phyloP scores from a whole-genome alignment of 495 filamentous ascomycete genomes.

The Penicillium cosmopolitanum region DNA sequence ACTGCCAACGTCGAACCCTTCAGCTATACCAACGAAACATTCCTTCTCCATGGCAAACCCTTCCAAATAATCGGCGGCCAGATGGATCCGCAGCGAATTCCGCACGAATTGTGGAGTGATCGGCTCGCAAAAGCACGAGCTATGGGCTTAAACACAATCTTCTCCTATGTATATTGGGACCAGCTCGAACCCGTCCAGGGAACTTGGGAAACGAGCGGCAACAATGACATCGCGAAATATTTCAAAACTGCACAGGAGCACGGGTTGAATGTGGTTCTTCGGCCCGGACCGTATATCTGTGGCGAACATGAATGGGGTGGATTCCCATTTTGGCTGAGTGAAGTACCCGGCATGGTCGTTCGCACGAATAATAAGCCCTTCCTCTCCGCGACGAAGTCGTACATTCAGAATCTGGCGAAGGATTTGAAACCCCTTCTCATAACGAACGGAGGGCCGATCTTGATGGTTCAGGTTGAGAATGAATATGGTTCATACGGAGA shows the following conservation, averaged over 20 bases:
- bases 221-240: constrained; percentile 45
- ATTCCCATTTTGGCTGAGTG: constrained; percentile 47
- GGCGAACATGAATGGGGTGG: constrained; percentile 55
- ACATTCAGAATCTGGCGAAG: constrained; percentile 38
- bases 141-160: constrained; percentile 54
- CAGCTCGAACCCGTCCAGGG: constrained; percentile 42
- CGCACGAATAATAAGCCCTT: constrained; percentile 41
- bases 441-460: constrained; percentile 45
- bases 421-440: constrained; percentile 38
- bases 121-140: constrained; percentile 43
- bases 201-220: constrained; percentile 31
- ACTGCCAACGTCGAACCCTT: constrained; percentile 13
- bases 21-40: constrained; percentile 30
- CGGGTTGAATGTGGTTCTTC: constrained; percentile 44
- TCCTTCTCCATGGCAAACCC: constrained; percentile 45
- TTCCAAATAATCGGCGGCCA: constrained; percentile 52
- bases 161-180: constrained; percentile 54
- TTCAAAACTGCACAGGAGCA: constrained; percentile 47
- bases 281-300: constrained; percentile 52
- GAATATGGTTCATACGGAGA: constrained; percentile 52
- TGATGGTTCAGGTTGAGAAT: constrained; percentile 55
- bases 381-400: constrained; percentile 37
- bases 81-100: constrained; percentile 54
- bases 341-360: constrained; percentile 42
- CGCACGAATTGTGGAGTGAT: constrained; percentile 44